phyloP scores from a whole-genome alignment of 768 basidiomycete genomes.

The Lactifluus hygrophoroides region DNA sequence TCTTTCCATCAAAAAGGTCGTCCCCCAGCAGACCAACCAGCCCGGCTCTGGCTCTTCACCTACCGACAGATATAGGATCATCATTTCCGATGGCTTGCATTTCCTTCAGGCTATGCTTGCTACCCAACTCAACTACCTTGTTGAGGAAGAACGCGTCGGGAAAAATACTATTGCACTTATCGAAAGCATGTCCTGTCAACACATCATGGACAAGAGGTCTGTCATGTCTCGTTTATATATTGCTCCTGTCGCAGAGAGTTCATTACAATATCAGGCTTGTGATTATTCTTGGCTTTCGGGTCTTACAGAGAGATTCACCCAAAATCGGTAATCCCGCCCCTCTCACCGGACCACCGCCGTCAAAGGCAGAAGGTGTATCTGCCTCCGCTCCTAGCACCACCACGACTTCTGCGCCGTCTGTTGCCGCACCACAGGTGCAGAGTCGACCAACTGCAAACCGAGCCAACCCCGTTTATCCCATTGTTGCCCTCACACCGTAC shows the following conservation, averaged over 20 bases:
- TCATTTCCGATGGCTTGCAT: conserved; percentile 81
- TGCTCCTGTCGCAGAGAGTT: conserved; percentile 4
- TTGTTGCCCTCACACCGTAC: conserved; percentile 91
- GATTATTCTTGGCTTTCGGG: conserved; percentile 63
- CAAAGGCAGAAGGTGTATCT: conserved; percentile 22
- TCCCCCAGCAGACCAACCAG: conserved; percentile 24
- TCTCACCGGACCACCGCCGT: conserved; percentile 22
- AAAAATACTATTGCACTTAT: conserved; percentile 65
- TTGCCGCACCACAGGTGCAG: not conserved
- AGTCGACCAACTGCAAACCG: conserved; percentile 14
- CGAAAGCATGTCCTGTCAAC: conserved; percentile 72
- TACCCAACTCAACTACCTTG: conserved; percentile 75
- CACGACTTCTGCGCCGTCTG: conserved; percentile 17
- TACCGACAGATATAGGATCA: conserved; percentile 61
- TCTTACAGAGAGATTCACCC: conserved; percentile 43
- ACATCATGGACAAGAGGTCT: conserved; percentile 77
- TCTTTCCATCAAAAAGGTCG: conserved; percentile 76
- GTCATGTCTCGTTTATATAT: conserved; percentile 25
- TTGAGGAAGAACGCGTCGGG: conserved; percentile 51
- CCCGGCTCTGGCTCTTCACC: conserved; percentile 15
- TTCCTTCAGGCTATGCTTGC: conserved; percentile 94
- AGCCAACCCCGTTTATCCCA: conserved; percentile 54
- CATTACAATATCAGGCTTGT: conserved; percentile 47
- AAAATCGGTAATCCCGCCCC: conserved; percentile 64
- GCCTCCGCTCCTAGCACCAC: conserved; percentile 24